Percentiles rank a stretch among this genome's conserved stretches.
Conservation (phyloP, 306 rosid species). For the Canavalia ensiformis region DNA sequence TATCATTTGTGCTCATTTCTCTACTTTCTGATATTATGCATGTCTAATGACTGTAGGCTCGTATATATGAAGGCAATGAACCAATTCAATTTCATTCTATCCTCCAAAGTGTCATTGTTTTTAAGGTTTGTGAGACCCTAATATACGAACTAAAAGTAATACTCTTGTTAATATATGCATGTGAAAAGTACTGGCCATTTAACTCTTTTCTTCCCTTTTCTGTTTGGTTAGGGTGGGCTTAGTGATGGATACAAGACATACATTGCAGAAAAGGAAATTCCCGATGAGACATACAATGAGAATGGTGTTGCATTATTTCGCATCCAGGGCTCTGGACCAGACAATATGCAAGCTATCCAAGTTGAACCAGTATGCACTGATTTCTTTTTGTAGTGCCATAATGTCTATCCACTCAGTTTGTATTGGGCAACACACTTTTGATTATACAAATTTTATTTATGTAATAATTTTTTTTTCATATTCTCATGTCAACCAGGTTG, state of each 20-base stretch:
- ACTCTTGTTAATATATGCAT: not conserved
- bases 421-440: constrained; percentile 29
- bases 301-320: constrained; percentile 86
- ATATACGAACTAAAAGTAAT: constrained; percentile 14
- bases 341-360: constrained; percentile 97
- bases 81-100: constrained; percentile 78
- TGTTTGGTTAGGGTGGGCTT: constrained; percentile 91
- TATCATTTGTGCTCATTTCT: constrained; percentile 11
- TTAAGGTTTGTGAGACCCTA: constrained; percentile 69
- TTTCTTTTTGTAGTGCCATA: not conserved
- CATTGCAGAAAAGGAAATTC: constrained; percentile 69
- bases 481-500: constrained; percentile 61
- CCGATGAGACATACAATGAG: constrained; percentile 81
- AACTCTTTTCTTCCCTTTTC: not conserved
- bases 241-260: constrained; percentile 75
- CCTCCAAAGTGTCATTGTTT: constrained; percentile 75
- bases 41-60: constrained; percentile 61
- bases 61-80: constrained; percentile 83
- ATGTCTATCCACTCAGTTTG: not conserved
- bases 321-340: constrained; percentile 94
- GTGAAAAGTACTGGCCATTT: constrained; percentile 28
- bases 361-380: constrained; percentile 72
- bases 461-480: constrained; percentile 13
- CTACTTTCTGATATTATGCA: constrained; percentile 50
- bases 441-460: constrained; percentile 32